Evolutionary conservation across 768 basidiomycete genomes (phyloP).

Genomic region (Termitomyces eurrhizus): DNA sequence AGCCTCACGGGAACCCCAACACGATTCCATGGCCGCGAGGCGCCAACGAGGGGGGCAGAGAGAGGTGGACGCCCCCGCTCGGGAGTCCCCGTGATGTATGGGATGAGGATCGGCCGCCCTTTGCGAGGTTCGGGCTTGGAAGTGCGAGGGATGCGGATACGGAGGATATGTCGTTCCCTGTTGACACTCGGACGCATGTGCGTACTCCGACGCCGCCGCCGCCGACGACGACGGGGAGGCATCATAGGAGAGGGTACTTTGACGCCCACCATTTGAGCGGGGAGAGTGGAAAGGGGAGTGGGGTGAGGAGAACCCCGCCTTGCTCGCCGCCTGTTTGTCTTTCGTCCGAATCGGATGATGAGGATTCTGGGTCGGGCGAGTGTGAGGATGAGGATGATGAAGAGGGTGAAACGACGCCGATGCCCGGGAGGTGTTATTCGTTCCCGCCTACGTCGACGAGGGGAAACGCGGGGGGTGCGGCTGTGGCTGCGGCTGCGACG

Average conservation of each 20-base stretch:
- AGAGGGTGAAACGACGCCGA: conserved; percentile 21
- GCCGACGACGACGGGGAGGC: conserved; percentile 22
- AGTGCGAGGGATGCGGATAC: conserved; percentile 10
- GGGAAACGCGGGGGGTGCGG: background rate
- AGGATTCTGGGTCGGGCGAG: background rate
- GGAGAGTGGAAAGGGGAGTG: background rate
- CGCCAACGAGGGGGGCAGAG: conserved; percentile 5
- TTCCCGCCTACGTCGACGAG: conserved; percentile 24
- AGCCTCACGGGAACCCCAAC: conserved; percentile 22
- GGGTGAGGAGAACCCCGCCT: conserved; percentile 44
- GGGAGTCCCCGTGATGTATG: conserved; percentile 50
- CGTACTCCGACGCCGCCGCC: background rate
- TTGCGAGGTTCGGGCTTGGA: background rate
- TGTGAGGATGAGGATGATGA: background rate
- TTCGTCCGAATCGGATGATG: conserved; percentile 4
- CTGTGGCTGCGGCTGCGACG: background rate
- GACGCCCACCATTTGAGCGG: conserved; percentile 17
- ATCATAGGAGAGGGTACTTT: conserved; percentile 57
- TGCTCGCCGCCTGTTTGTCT: conserved; percentile 35
- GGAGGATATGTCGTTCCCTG: conserved; percentile 27
- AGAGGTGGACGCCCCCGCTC: conserved; percentile 19
- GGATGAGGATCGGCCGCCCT: background rate
- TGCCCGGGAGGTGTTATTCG: conserved; percentile 31
- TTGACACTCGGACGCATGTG: background rate
- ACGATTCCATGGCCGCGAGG: conserved; percentile 39